A percentile compares a stretch with the other conserved stretches of the same genome.
These are phyloP conservation scores for Nitzschia sp. DNA, from an alignment of 108 stramenopile species.

Conservation along the genomic window DNA sequence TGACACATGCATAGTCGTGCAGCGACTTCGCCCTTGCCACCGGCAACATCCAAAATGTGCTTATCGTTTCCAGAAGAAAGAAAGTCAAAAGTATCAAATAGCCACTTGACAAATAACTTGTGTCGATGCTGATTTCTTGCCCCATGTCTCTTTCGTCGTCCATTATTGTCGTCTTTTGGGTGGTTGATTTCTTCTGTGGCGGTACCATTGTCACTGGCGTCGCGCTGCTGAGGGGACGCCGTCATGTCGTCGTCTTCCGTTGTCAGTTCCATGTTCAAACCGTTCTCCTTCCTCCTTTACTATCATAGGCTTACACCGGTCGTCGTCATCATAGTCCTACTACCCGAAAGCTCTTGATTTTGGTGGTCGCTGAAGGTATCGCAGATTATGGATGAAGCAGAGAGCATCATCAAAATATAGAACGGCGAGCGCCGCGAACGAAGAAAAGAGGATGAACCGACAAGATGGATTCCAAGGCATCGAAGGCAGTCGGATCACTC, in stretches of 20 bases:
- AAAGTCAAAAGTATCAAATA: conserved; percentile 62
- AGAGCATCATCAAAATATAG: too few relatives aligned
- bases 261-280: neutral
- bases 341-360: too few relatives aligned
- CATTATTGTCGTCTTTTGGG: neutral
- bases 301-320: neutral
- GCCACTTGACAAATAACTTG: conserved; percentile 78
- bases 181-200: neutral
- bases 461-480: too few relatives aligned
- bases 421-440: too few relatives aligned
- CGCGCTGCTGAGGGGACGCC: too few relatives aligned
- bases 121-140: conserved; percentile 81
- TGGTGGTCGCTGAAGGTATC: too few relatives aligned
- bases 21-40: conserved; percentile 86
- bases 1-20: conserved; percentile 78
- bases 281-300: neutral
- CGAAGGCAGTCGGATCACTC: too few relatives aligned
- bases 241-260: too few relatives aligned
- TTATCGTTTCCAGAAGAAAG: neutral
- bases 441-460: too few relatives aligned
- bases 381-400: too few relatives aligned
- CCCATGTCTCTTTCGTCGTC: conserved; percentile 68
- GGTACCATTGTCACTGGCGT: neutral
- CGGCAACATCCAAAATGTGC: conserved; percentile 43
- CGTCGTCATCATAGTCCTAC: neutral